Base-by-base conservation (phyloP, 352 stramenopile genomes). In the Phytophthora palmivora region DNA sequence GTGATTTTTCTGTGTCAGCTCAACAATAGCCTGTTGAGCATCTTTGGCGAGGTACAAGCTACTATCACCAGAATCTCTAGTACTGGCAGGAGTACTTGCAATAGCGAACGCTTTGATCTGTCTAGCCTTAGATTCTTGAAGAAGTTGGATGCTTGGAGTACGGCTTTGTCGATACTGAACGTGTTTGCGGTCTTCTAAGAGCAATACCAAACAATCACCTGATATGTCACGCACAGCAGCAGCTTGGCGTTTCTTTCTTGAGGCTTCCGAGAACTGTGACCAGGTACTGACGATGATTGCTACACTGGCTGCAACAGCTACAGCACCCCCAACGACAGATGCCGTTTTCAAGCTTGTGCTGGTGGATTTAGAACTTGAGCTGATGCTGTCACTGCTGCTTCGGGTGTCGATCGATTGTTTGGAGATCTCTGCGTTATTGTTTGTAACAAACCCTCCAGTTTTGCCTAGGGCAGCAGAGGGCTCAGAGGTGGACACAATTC, bases 151-250 rank as follows among this genome's bases (percentile, higher is more conserved):
- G 24, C 56, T 75, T 45, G 53, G 65, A 22, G 65, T 70, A 42
- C 65, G 59, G 26, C 45, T 74, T 45, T 70, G 59, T 15, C 65
- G 61, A 14, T 70, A 70, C 9, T 69, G 33, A 33, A 64, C 59
- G 15, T 45, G 65, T 21, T 76, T 69, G 19, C 82, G 78, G 36
- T 92, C 84, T 49, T 93, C 77, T 66, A 92, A 76, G 6, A 95
- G 52, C 10, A 93, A 57, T n/a, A 91, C 59, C 50, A 95, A 73
- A 18, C 79, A 87, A 59, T 87, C 72, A 5, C 79, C 79, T 24
- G 86, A 73, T 84, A 95, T 95, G n/a, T 88, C 79, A 34, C 81
- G 80, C 22, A 95, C 82, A 14, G 74, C 76, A 50, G 86, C 66
- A 34, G 82, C 82, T 64, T 95, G 86, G 0, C 69, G 76, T 70